These are phyloP conservation scores for Fusarium illudens DNA, from an alignment of 2,329 filamentous ascomycete genomes.

Conservation along the genomic window DNA sequence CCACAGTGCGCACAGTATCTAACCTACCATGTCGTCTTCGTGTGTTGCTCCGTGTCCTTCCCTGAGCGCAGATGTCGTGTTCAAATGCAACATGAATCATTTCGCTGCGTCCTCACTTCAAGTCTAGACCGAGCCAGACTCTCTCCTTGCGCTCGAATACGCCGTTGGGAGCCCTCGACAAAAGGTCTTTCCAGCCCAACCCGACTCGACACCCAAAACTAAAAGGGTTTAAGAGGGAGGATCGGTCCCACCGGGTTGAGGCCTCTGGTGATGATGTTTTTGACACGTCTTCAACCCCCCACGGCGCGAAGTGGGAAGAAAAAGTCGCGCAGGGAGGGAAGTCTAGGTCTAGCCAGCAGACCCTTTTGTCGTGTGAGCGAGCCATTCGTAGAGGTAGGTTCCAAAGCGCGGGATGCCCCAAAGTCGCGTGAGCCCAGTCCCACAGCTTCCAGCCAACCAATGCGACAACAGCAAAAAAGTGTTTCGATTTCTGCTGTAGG, in stretches of 20 bases:
- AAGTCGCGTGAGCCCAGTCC: background rate
- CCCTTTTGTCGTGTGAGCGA: slow-evolving; percentile 64
- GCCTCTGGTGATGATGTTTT: slow-evolving; percentile 67
- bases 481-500: background rate
- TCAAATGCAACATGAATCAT: background rate
- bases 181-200: background rate
- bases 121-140: slow-evolving; percentile 46
- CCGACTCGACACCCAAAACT: background rate
- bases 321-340: slow-evolving; percentile 3
- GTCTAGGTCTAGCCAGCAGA: slow-evolving; percentile 21
- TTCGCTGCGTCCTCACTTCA: slow-evolving; percentile 54
- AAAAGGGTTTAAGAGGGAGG: slow-evolving; percentile 63
- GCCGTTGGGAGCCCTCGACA: slow-evolving; percentile 71
- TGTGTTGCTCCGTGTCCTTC: background rate
- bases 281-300: slow-evolving; percentile 51
- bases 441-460: background rate
- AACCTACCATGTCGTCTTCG: background rate
- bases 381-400: slow-evolving; percentile 67
- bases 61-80: background rate
- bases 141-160: slow-evolving; percentile 55
- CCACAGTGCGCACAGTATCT: background rate
- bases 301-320: slow-evolving; percentile 1
- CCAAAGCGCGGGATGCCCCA: background rate
- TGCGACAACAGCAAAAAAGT: background rate
- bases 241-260: slow-evolving; percentile 69